A percentile compares a stretch with the other conserved stretches of the same genome.
These are phyloP conservation scores for Coix lacrymajobi DNA, from an alignment of 176 grass and related monocot species.

Conservation along the genomic window DNA sequence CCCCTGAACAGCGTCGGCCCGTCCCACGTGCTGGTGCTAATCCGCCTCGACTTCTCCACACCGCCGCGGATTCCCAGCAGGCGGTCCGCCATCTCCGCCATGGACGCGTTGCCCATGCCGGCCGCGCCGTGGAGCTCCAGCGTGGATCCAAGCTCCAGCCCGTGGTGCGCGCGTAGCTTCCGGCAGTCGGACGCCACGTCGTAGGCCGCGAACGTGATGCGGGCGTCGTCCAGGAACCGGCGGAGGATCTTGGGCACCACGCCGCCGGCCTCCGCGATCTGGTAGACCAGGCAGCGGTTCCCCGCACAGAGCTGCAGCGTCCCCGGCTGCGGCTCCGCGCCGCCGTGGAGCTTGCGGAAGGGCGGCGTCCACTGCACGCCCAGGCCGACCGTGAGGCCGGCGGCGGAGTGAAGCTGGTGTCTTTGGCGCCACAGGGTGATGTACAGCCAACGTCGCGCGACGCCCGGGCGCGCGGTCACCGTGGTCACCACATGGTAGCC, in stretches of 20 bases:
- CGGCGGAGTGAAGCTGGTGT: background rate
- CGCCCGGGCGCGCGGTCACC: background rate
- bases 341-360: background rate
- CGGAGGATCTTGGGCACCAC: background rate
- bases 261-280: background rate
- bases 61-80: background rate
- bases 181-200: background rate
- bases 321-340: background rate
- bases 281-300: background rate
- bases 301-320: background rate
- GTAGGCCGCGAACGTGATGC: slow-evolving; percentile 24
- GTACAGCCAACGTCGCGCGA: background rate
- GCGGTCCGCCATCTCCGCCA: slow-evolving; percentile 32
- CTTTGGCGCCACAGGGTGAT: background rate
- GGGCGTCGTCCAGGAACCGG: background rate
- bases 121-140: background rate
- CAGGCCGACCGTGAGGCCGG: background rate
- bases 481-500: background rate
- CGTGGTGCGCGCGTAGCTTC: slow-evolving; percentile 22
- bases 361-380: background rate
- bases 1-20: background rate
- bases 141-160: background rate
- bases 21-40: slow-evolving; percentile 8
- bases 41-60: background rate
- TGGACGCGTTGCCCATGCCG: slow-evolving; percentile 24